Evolutionary conservation across 1,139 yeast species (phyloP), one percentile per base, ranked within the genome.

Genomic region (Candida neerlandica): DNA sequence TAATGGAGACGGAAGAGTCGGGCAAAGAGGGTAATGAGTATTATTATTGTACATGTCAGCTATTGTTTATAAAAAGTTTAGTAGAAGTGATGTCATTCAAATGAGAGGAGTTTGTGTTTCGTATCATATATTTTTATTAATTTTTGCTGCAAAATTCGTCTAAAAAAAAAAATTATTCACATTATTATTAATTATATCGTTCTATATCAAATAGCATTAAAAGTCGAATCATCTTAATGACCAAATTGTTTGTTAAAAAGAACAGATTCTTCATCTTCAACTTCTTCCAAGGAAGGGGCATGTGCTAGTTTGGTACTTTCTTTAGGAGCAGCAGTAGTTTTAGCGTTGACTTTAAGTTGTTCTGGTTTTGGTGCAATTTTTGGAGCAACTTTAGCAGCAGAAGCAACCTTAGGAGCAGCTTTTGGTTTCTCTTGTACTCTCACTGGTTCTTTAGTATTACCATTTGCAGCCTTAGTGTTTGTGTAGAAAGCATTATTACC

Each of bases 231-330:
- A 12, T 35, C 26, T n/a, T 54, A 61, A 52, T 66, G 66, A 41
- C 71, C 74, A 55, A 74, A 73, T 58, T 65, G 71, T 58, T 73
- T 74, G 48, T 73, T 68, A 51, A 71, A 66, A 65, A 72, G 61
- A 5, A 73, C 73, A 55, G 70, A 73, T 53, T 74, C 79, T 56
- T 75, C 80, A 55, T 75, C 80, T 52, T 73, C 78, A 11, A 74
- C 77, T 52, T 71, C 78, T 53, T 73, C 77, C 26, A 73, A 47
- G 1, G 72, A 65, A 18, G 78, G 77, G 44, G 56, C 65, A 45
- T 55, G 63, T 43, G 56, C 60, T 18, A 64, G 15, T 35, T 30
- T 32, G 40, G 16, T 33, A 26, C 45, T 35, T 11, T 57, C 46
- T 19, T 63, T 67, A 6, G 61, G 49, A 4, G 62, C 68, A 1